Percentiles rank a stretch among this genome's conserved stretches.
Conservation (phyloP, 106 monocot genomes). For the Apostasia ramifera region DNA sequence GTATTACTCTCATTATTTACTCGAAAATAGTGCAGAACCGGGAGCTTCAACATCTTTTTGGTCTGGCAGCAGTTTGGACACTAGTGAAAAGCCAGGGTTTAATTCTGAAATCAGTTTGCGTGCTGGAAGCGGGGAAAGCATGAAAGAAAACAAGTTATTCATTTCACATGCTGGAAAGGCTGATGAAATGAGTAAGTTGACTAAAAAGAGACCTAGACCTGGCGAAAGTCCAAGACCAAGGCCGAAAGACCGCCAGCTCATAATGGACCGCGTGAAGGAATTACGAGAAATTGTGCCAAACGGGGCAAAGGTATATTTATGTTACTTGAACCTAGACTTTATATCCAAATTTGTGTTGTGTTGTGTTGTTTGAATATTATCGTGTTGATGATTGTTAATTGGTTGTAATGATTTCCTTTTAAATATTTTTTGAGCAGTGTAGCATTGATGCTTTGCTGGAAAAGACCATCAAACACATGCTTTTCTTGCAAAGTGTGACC, state of each 20-base stretch:
- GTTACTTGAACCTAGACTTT: not conserved
- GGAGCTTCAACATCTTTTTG: constrained; percentile 16
- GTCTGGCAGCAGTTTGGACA: constrained; percentile 24
- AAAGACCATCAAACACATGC: constrained; percentile 90
- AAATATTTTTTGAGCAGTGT: constrained; percentile 29
- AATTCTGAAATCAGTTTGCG: constrained; percentile 65
- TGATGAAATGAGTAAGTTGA: constrained; percentile 47
- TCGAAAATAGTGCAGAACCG: constrained; percentile 19
- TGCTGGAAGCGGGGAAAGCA: constrained; percentile 46
- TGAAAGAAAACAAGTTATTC: constrained; percentile 29
- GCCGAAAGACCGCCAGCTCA: constrained; percentile 93
- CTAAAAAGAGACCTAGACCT: constrained; percentile 59
- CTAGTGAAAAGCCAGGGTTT: constrained; percentile 29
- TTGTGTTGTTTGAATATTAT: no score
- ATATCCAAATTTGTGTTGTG: no score
- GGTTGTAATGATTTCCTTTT: no score
- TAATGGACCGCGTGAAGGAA: constrained; percentile 93
- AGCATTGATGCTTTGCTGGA: constrained; percentile 91
- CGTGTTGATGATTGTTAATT: no score
- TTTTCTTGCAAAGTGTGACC: constrained; percentile 85
- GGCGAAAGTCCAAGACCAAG: constrained; percentile 83
- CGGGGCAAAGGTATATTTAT: constrained; percentile 73
- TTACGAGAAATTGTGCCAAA: constrained; percentile 92
- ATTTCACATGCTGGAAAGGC: constrained; percentile 28
- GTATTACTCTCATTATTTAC: not conserved